Base-by-base conservation (phyloP, 2,329 filamentous ascomycete species). In the Pyricularia pennisetigena region DNA sequence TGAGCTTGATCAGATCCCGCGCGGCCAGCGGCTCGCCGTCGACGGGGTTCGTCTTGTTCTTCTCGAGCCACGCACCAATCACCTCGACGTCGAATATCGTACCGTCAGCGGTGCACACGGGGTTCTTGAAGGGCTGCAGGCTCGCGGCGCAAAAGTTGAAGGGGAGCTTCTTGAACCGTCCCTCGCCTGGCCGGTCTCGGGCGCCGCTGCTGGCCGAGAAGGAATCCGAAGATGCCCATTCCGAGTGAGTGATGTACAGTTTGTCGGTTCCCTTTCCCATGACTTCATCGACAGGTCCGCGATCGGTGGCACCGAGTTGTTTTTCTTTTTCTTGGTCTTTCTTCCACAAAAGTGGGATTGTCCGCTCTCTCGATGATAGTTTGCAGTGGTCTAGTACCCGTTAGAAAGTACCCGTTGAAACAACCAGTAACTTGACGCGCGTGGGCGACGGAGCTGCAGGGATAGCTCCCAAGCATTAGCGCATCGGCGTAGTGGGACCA, bases 71-170 rank as follows among this genome's bases (percentile, higher is more conserved):
- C 66, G 93, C 89, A 59, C 93, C 83, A 70, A 99, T 98, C 75
- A 97, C 92, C 73, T 95, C 94, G 73, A 97, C 86, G 75, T 99
- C 96, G 79, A 98, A 99, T 70, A 97, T 94, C 14, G 90, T 95
- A 67, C 95, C 95, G 61, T 90, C 84, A 3, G 86, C 76, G 0
- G 94, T 98, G 82, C 95, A 99, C 49, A 99, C 95, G 5, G 95
- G 94, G 75, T 97, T 92, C 75, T 90, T 88, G 82, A 97, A 99
- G 8, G 96, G 96, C 76, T 98, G 95, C 41, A 99, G 89, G 70
- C 92, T 97, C 57, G 97, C 89, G 70, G 95, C 93, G 86, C 95
- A 99, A 81, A 95, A 98, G 83, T 97, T 98, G 86, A 96, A 99
- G 32, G 96, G 95, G 1, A 99, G 86, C 64, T 93, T 90, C 75